These are phyloP conservation scores for Skeletonema costatum DNA, from an alignment of 108 stramenopile species.

Conservation along the genomic window DNA sequence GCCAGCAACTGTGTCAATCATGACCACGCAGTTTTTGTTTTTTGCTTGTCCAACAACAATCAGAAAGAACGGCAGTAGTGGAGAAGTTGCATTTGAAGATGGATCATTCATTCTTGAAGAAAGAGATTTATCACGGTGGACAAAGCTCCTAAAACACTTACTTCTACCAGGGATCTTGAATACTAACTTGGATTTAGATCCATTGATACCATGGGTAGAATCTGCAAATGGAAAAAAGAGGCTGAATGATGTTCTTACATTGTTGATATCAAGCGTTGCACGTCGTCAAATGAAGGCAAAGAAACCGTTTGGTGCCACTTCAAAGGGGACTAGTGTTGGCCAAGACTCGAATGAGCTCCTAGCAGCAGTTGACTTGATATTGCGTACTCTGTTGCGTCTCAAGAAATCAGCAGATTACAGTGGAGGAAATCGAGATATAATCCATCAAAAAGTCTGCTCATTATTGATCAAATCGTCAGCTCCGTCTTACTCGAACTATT, in stretches of 20 bases:
- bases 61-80: constrained; percentile 12
- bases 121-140: constrained; percentile 45
- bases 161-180: constrained; percentile 60
- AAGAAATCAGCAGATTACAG: constrained; percentile 6
- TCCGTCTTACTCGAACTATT: background rate
- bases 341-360: background rate
- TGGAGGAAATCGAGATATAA: constrained; percentile 27
- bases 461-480: constrained; percentile 34
- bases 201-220: constrained; percentile 65
- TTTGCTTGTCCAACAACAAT: constrained; percentile 54
- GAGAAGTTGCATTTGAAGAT: constrained; percentile 3
- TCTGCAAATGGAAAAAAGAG: constrained; percentile 51
- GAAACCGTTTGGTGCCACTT: background rate
- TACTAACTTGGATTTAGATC: constrained; percentile 58
- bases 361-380: constrained; percentile 24
- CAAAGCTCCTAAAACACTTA: constrained; percentile 52
- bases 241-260: constrained; percentile 31
- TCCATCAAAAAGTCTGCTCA: constrained; percentile 23
- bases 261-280: constrained; percentile 39
- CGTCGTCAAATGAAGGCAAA: constrained; percentile 1
- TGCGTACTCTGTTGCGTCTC: constrained; percentile 38
- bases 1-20: constrained; percentile 62
- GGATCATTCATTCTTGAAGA: constrained; percentile 28
- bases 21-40: constrained; percentile 65
- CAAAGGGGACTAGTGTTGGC: background rate